Evolutionary conservation across 352 stramenopile genomes (phyloP), one percentile per base, ranked within the genome.

Genomic region (Phytophthora gonapodyides): DNA sequence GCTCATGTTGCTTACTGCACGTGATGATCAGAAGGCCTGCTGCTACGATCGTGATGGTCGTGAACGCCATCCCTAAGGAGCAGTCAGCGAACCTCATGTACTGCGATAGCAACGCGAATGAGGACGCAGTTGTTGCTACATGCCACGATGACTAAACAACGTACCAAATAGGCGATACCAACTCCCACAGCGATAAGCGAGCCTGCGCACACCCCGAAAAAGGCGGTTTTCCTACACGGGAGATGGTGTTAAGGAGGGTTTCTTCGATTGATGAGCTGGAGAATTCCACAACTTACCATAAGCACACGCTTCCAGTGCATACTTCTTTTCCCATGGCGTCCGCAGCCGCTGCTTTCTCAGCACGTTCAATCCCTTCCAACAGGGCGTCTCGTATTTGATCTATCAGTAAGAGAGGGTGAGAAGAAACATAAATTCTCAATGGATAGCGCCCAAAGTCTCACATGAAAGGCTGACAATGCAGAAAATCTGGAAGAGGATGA

Each of bases 21-120:
- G 87, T 30, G 74, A 66, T 71, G 85, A 94, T 51, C 71, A 88
- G 44, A 13, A 97, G 5, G 2, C 88, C 50, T 17, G 61, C 75
- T 11, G 88, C 65, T 19, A 96, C 70, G n/a, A 97, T 69, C 5
- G 93, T 98, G 21, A 98, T 73, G 1, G 90, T 89, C 35, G 82
- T 94, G 64, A 97, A 96, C 5, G 85, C 87, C 12, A 93, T 52
- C 0, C 86, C 88, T 1, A 81, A 53, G 3, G 54, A 34, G 59
- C 93, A 98, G n/a, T 80, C 80, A 3, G 71, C 72, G 70, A 97
- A 99, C 43, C 85, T 84, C 56, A 89, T 60, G 69, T 97, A 98
- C 73, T 98, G 61, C 5, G 7, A 30, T 17, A 47, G 27, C 27
- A 31, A 31, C 27, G 27, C 27, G 27, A 31, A 31, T 31, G 27